Base-by-base conservation (phyloP, 495 filamentous ascomycete genomes). In the Penicillium simplicissimum region DNA sequence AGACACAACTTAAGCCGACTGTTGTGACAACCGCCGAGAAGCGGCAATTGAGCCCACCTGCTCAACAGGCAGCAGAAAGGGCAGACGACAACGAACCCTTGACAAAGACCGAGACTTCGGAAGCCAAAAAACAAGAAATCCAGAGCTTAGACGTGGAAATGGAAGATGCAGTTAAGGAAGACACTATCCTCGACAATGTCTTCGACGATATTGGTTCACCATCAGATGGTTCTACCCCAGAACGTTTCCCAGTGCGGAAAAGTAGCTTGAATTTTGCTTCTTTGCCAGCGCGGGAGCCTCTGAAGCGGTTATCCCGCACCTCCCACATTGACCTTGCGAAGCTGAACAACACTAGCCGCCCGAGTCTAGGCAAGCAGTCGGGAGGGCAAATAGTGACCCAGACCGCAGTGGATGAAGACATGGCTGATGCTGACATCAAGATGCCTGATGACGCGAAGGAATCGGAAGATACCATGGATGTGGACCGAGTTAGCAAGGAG, bases 261-360 rank as follows among this genome's bases (percentile, higher is more conserved):
- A 97, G 92, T 73, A 97, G 94, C 66, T 81, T 98, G 53, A 93
- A 87, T 53, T 97, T 98, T 74, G 90, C 96, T 13, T 90, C 95
- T 3, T 79, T 98, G 4, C 95, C 95, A 53, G 91, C 93, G 8
- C 87, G 95, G 40, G 94, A 97, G 69, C 95, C 93, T 31, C 78
- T 97, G 42, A 85, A 88, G 33, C 82, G 90, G 34, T 70, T 84
- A 23, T 93, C 92, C 37, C 81, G 91, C 61, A 91, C 87, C 2
- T 96, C 91, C 65, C 89, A 97, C 63, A 67, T 93, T 37, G 92
- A 96, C 37, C 82, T 87, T 59, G 75, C 79, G 15, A 89, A 81
- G 64, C 60, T 72, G 37, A 77, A 66, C 60, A 69, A 60, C 31
- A 59, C 70, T 25, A 73, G 61, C 11, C 72, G 77, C 59, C 69